Conservation (phyloP, 345 rosid genomes). For the Moringa oleifera region DNA sequence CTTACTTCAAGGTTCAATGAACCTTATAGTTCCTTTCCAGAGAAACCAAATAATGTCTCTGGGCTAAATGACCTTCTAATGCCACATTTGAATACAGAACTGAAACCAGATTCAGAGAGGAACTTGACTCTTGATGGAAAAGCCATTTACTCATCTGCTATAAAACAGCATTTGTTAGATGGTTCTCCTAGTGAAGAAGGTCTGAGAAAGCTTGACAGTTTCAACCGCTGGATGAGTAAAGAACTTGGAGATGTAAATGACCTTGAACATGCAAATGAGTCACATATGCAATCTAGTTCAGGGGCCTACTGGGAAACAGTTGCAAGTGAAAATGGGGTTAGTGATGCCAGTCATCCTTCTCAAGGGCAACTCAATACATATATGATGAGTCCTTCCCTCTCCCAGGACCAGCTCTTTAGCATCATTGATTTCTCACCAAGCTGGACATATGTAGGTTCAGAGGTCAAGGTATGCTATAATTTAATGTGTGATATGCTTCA, state of each 20-base stretch:
- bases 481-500: neutral
- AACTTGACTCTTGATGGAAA: conserved; percentile 41
- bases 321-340: conserved; percentile 51
- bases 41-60: conserved; percentile 14
- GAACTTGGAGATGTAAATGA: conserved; percentile 88
- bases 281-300: conserved; percentile 47
- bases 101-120: conserved; percentile 27
- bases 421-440: conserved; percentile 80
- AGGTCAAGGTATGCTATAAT: conserved; percentile 54
- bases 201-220: conserved; percentile 87
- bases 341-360: conserved; percentile 37
- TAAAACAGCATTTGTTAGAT: conserved; percentile 45
- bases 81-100: conserved; percentile 31
- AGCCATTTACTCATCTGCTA: conserved; percentile 31
- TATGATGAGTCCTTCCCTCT: conserved; percentile 63
- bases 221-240: conserved; percentile 89
- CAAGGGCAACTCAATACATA: conserved; percentile 50
- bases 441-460: conserved; percentile 63
- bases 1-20: conserved; percentile 30
- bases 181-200: conserved; percentile 48
- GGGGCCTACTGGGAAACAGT: conserved; percentile 60
- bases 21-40: conserved; percentile 14
- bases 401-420: conserved; percentile 81
- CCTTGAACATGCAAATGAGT: conserved; percentile 65
- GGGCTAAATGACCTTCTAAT: conserved; percentile 17